Evolutionary conservation across 805 yeast genomes (phyloP).

Genomic region (Metschnikowia amazonensis): DNA sequence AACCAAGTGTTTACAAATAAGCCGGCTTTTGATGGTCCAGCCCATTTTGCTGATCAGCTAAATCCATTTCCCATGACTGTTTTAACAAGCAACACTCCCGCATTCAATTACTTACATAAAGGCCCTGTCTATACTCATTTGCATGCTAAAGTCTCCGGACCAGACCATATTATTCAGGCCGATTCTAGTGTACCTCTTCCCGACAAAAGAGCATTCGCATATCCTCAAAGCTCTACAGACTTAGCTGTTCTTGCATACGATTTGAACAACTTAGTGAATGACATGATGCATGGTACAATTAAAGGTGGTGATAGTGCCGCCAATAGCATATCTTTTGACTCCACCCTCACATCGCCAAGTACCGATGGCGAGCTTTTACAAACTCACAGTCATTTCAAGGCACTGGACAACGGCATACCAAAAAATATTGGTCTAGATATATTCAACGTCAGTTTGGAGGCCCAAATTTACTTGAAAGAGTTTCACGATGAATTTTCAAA

Average conservation of each 20-base stretch:
- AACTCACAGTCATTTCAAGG: not conserved
- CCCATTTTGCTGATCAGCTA: not conserved
- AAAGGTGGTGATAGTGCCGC: not conserved
- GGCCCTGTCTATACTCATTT: not conserved
- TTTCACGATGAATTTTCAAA: conserved; percentile 36
- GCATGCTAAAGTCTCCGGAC: not conserved
- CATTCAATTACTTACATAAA: not conserved
- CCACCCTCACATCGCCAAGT: conserved; percentile 1
- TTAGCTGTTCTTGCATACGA: conserved; percentile 36
- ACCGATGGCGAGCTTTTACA: not conserved
- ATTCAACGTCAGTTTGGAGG: conserved; percentile 27
- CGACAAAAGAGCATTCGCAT: not conserved
- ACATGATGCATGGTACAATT: conserved; percentile 26
- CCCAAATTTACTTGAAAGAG: conserved; percentile 31
- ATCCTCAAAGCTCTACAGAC: not conserved
- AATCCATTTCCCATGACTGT: not conserved
- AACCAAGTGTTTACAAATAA: not conserved
- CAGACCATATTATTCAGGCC: not conserved
- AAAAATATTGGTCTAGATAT: conserved; percentile 29
- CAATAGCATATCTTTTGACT: not conserved
- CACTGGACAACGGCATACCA: conserved; percentile 14
- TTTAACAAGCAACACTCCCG: not conserved
- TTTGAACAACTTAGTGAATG: conserved; percentile 37
- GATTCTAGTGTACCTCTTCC: not conserved
- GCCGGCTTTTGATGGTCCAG: not conserved